Evolutionary conservation across 2,329 filamentous ascomycete species (phyloP), one percentile per base, ranked within the genome.

Genomic region (Curvularia sp.): DNA sequence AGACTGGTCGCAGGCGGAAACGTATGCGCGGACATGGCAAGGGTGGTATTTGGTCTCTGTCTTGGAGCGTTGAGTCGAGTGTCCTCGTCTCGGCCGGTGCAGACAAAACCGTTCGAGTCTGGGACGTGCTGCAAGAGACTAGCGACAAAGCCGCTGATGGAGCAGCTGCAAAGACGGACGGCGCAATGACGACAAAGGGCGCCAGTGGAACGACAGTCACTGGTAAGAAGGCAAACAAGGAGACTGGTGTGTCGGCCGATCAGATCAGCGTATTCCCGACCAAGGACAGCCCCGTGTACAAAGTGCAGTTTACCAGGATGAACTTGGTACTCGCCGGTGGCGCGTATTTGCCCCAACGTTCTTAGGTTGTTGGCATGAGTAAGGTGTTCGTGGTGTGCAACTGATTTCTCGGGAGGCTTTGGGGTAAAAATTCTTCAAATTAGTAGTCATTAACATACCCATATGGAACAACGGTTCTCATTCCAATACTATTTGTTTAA

Each of bases 211-310:
- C 77, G 6, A 75, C 79, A 6, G 71, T 70, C 2, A 62, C 66
- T 3, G 72, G 80, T 31, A 80, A 77, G 84, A 96, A 96, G 81
- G 92, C 92, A 77, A 87, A 86, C 55, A 97, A 97, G 77, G 94
- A 97, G 70, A 91, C 93, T 4, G 91, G 92, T 70, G 90, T 97
- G 44, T 93, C 90, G 0, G 89, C 93, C 0, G 95, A 99, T 73
- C 95, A 98, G 79, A 96, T 99, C 79, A 92, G 88, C 64, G 93
- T 92, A 0, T 98, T 97, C 74, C 89, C 92, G 0, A 98, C 95
- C 4, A 99, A 99, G 85, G 97, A 96, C 80, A 94, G 90, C 15
- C 93, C 94, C 0, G 91, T 98, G 10, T 91, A 96, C 78, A 95
- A 94, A 79, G 93, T 96, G 53, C 87, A 90, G 71, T 97, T 97